Conservation (phyloP, 2,329 filamentous ascomycete genomes). For the Simplicillium aogashimaense region DNA sequence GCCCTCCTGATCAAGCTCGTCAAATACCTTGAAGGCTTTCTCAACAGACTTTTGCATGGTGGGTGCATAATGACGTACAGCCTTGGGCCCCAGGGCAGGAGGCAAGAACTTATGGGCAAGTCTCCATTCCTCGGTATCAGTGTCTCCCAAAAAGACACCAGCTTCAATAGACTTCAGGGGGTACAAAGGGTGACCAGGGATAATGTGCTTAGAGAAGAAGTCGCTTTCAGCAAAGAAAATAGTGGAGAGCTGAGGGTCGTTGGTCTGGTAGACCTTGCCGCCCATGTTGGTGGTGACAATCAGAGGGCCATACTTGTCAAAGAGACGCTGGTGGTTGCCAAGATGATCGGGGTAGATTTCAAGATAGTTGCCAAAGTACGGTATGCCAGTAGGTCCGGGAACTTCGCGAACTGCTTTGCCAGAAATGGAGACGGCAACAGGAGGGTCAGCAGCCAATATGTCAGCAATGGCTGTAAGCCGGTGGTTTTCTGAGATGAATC, state of each 20-base stretch:
- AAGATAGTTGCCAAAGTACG: slow-evolving; percentile 42
- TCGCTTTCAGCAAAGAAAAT: slow-evolving; percentile 38
- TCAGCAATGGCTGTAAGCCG: slow-evolving; percentile 22
- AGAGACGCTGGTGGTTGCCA: slow-evolving; percentile 44
- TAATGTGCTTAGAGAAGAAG: slow-evolving; percentile 43
- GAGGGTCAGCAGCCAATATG: slow-evolving; percentile 19
- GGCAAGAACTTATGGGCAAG: slow-evolving; percentile 52
- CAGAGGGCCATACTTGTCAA: slow-evolving; percentile 40
- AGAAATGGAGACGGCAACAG: slow-evolving; percentile 35
- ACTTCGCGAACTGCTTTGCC: slow-evolving; percentile 36
- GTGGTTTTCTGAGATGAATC: slow-evolving; percentile 21
- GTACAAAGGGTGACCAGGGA: slow-evolving; percentile 35
- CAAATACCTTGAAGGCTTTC: slow-evolving; percentile 37
- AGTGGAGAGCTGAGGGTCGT: slow-evolving; percentile 34
- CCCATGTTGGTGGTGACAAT: slow-evolving; percentile 44
- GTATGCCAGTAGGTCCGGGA: slow-evolving; percentile 37
- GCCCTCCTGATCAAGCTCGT: slow-evolving; percentile 36
- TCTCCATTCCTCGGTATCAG: slow-evolving; percentile 37
- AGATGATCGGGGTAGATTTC: slow-evolving; percentile 48
- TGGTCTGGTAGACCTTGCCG: slow-evolving; percentile 36
- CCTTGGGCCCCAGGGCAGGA: slow-evolving; percentile 47
- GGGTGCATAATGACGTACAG: slow-evolving; percentile 49
- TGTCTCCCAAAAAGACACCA: slow-evolving; percentile 38
- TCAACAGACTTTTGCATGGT: slow-evolving; percentile 47
- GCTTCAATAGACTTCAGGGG: slow-evolving; percentile 30